Conservation (phyloP, 352 stramenopile species). For the Globisporangium uncinulatum region DNA sequence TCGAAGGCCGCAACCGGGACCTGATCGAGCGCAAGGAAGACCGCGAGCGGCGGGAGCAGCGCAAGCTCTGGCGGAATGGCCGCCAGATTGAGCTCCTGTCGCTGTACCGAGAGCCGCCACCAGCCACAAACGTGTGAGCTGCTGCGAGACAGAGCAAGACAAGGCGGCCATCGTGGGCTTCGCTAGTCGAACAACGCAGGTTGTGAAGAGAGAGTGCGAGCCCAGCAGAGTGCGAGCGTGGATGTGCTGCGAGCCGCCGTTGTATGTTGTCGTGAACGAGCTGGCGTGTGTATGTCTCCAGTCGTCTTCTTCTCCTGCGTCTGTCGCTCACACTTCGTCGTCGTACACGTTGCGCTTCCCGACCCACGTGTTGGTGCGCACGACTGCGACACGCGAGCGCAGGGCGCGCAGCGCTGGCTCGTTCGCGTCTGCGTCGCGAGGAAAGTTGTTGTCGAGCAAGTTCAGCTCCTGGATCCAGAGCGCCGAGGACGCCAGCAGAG, state of each 20-base stretch:
- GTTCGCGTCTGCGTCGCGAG: conserved; percentile 17
- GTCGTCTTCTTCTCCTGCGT: background rate
- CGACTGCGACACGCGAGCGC: conserved; percentile 23
- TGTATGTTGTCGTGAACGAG: background rate
- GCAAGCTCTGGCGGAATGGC: conserved; percentile 17
- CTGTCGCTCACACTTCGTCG: conserved; percentile 56
- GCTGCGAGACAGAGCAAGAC: background rate
- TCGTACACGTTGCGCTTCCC: conserved; percentile 74
- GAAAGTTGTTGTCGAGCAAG: conserved; percentile 73
- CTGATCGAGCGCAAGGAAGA: conserved; percentile 54
- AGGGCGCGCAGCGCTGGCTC: conserved; percentile 24
- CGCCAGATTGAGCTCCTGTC: conserved; percentile 16
- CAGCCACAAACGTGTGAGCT: background rate
- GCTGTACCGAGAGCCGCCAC: conserved; percentile 2
- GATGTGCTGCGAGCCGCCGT: background rate
- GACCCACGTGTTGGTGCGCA: conserved; percentile 63
- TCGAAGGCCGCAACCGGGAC: conserved; percentile 35
- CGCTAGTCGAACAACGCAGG: background rate
- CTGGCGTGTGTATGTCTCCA: background rate
- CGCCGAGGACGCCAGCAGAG: background rate
- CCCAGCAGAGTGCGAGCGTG: background rate
- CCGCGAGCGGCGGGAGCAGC: conserved; percentile 25
- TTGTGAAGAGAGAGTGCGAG: background rate
- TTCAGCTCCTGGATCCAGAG: conserved; percentile 44
- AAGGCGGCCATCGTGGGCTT: background rate